Evolutionary conservation across 148 eudicot species (phyloP).

Genomic region (Pouteria glomerata): DNA sequence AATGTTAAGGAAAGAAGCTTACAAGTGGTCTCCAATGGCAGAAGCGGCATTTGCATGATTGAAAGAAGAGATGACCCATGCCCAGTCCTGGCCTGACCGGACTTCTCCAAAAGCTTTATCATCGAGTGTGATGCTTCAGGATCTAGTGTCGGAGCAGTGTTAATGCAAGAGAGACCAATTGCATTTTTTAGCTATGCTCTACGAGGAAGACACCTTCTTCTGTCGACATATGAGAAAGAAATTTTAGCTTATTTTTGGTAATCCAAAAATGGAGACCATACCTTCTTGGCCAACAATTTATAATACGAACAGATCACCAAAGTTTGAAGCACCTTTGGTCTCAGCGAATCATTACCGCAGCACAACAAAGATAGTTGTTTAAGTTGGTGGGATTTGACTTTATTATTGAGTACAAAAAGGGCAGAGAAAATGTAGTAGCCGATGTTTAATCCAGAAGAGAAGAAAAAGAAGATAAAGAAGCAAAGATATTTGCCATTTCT

Average conservation of each 20-base stretch:
- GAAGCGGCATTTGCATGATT: too few relatives aligned
- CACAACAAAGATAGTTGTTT: background rate
- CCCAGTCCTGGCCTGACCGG: background rate
- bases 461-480: background rate
- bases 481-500: background rate
- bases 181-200: conserved; percentile 6
- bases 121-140: conserved; percentile 10
- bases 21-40: too few relatives aligned
- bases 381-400: background rate
- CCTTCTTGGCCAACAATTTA: background rate
- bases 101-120: background rate
- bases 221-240: conserved; percentile 6
- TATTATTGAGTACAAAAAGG: background rate
- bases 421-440: background rate
- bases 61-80: background rate
- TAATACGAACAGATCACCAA: background rate
- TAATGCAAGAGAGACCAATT: background rate
- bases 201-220: background rate
- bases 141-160: background rate
- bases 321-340: background rate
- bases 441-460: conserved; percentile 2
- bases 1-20: too few relatives aligned
- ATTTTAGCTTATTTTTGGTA: background rate
- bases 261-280: background rate
- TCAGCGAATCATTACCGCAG: background rate